phyloP scores from a whole-genome alignment of 163 green algal genomes.

The Scenedesmus sp. region DNA sequence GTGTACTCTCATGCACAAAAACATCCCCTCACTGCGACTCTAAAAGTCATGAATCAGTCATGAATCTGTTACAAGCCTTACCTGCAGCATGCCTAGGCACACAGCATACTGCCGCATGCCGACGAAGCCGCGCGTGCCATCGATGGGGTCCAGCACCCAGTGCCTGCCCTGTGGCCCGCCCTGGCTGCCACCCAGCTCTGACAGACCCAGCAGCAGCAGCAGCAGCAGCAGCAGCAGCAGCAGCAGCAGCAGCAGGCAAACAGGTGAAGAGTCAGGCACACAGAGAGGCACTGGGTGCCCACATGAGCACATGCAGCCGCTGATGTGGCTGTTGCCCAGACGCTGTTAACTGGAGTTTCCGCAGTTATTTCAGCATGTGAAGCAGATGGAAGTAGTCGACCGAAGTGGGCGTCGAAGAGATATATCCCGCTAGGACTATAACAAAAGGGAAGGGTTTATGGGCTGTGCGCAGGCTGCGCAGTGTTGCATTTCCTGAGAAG shows the following conservation, averaged over 20 bases:
- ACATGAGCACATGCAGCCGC: no score
- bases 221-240: not conserved
- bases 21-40: not conserved
- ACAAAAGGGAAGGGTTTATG: no score
- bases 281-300: no score
- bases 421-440: no score
- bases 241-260: not conserved
- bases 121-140: conserved; percentile 96
- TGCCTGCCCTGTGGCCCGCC: conserved; percentile 86
- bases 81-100: conserved; percentile 88
- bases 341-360: no score
- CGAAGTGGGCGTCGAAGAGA: no score
- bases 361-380: no score
- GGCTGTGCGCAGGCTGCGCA: no score
- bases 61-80: not conserved
- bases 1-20: not conserved
- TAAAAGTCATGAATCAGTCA: not conserved
- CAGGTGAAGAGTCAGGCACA: not conserved
- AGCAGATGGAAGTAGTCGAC: no score
- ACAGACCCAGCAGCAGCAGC: not conserved
- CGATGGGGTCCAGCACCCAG: conserved; percentile 99
- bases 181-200: conserved; percentile 78
- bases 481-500: no score
- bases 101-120: conserved; percentile 96
- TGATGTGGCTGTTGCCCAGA: not conserved